phyloP scores from a whole-genome alignment of 1,284 basidiomycete genomes.

The Ceratobasidium sp. region DNA sequence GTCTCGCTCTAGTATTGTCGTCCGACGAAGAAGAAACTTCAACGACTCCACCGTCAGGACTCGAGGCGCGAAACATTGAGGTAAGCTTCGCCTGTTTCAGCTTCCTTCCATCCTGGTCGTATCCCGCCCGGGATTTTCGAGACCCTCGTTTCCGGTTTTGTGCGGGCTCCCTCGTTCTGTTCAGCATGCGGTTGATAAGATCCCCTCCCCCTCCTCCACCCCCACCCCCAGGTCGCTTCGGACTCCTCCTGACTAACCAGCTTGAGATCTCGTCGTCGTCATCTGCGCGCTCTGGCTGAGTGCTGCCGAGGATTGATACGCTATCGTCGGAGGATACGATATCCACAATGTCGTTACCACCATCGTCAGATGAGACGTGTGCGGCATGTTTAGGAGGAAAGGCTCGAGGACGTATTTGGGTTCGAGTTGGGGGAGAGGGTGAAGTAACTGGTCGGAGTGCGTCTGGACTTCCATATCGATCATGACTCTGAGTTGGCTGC shows the following conservation, averaged over 20 bases:
- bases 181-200: conserved; percentile 36
- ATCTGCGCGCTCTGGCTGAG: neutral
- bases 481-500: neutral
- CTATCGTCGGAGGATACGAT: conserved; percentile 22
- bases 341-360: conserved; percentile 31
- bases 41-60: neutral
- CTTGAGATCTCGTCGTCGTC: conserved; percentile 37
- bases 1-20: neutral
- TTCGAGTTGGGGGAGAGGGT: neutral
- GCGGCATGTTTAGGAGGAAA: neutral
- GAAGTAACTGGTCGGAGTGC: neutral
- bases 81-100: conserved; percentile 38
- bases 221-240: neutral
- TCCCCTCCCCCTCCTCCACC: conserved; percentile 21
- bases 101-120: conserved; percentile 23
- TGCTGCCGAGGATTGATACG: conserved; percentile 1
- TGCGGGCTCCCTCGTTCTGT: conserved; percentile 13
- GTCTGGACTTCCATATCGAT: too few relatives aligned
- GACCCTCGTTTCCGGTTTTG: neutral
- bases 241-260: conserved; percentile 19
- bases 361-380: conserved; percentile 15
- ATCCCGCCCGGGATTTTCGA: conserved; percentile 17
- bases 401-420: neutral
- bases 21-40: conserved; percentile 15
- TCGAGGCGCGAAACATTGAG: conserved; percentile 35